Evolutionary conservation across 2,329 filamentous ascomycete genomes (phyloP), one percentile per base, ranked within the genome.

Genomic region (Chaetomiaceae sp.): DNA sequence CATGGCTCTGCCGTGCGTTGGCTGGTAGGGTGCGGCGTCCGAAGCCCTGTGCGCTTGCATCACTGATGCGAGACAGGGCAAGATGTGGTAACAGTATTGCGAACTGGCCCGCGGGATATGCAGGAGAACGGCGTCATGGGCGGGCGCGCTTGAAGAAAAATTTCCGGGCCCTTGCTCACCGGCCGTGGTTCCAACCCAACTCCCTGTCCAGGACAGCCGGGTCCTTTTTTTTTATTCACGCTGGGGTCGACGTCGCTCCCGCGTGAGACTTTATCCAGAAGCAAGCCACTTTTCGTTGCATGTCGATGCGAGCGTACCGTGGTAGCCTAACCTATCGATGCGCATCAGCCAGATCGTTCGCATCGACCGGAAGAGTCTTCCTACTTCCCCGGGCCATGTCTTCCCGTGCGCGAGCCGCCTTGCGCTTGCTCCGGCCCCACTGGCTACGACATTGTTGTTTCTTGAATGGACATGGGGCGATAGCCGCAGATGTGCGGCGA

Each of bases 331-430:
- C 52, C 55, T 52, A 55, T 54, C 49, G 54, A 64, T 63, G 65
- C 62, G 62, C 61, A 67, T 68, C 63, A 66, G 64, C 58, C 56
- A 62, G 61, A 63, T 62, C 59, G 60, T 54, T 60, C 56, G 58
- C 57, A 40, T 49, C 47, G 44, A 47, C 62, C 66, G 67, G 67
- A 63, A 65, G 56, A 53, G 52, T 52, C 54, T 43, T 60, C 52
- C 52, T 66, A 63, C 62, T 66, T 69, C 67, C 67, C 62, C 67
- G 67, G 58, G 53, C 52, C 61, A 57, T 61, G 57, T 38, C 57
- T 60, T 67, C 65, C 65, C 65, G 65, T n/a, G n/a, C 64, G 61
- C 58, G 57, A 62, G 52, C 62, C 59, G 58, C 54, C 38, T 54
- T 44, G 43, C 51, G 60, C 32, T 24, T 11, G 37, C 29, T 15